Evolutionary conservation across 805 yeast species (phyloP), one percentile per base, ranked within the genome.

Genomic region (Starmerella kuoi): DNA sequence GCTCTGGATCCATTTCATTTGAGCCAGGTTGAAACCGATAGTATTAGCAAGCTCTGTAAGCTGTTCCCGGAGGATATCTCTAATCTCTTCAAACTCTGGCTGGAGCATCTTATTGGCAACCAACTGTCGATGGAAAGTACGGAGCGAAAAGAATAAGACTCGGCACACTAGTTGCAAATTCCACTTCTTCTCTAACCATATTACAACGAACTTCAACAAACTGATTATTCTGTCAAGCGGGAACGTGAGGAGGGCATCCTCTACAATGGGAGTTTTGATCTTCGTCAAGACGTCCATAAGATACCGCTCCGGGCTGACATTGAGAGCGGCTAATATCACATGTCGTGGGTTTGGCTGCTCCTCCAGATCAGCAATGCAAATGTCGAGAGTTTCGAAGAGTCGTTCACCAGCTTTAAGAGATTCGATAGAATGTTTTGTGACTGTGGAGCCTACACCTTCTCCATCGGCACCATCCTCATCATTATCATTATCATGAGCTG

Each of bases 331-430:
- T 36, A 91, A 66, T n/a, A 91, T 68, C 3, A 94, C 70, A 56
- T 85, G 72, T 28, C 76, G 72, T 4, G 53, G 55, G 19, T 22
- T 46, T 11, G 55, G 55, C 8, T 41, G 40, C 15, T 46, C 48
- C 33, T 74, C 78, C 32, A 83, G 62, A 52, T 86, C 95, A 38
- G 73, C 75, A 15, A 65, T 63, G 1, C 93, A 94, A 46, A 87
- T 65, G 50, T 91, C 96, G 38, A 88, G 64, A 0, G 96, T 95
- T 59, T 88, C 97, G 73, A 84, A 78, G 37, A 88, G 62, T 55
- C 79, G 79, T 62, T 88, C 98, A 49, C 97, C 95, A 1, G 95
- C 91, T 61, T 88, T 88, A 56, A 91, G 70, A 2, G 95, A 81
- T 55, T 91, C 98, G 58, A 78, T 66, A 0, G 95, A 85, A 61